Conservation (phyloP, 495 filamentous ascomycete genomes). For the Penicillium malachiteum region DNA sequence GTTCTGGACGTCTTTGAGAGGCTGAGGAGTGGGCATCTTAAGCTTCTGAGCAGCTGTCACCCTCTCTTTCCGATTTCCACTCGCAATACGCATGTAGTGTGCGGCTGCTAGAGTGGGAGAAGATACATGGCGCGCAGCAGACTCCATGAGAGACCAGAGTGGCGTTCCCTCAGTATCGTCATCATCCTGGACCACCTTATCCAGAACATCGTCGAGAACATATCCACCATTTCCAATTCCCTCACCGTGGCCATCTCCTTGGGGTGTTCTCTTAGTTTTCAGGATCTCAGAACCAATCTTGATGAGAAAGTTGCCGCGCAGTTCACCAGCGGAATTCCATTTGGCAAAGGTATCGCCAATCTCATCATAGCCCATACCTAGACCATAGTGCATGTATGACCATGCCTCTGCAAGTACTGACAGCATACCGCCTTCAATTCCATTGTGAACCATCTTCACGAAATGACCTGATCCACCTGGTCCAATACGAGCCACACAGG, state of each 20-base stretch:
- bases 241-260: slow-evolving; percentile 45
- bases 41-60: slow-evolving; percentile 45
- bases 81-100: slow-evolving; percentile 66
- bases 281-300: slow-evolving; percentile 65
- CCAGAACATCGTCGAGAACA: slow-evolving; percentile 64
- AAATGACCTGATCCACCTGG: slow-evolving; percentile 67
- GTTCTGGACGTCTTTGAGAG: slow-evolving; percentile 40
- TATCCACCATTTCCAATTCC: slow-evolving; percentile 35
- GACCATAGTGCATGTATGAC: slow-evolving; percentile 58
- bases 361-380: slow-evolving; percentile 61
- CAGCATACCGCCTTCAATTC: slow-evolving; percentile 73
- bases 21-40: slow-evolving; percentile 41
- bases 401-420: slow-evolving; percentile 62
- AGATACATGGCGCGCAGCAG: slow-evolving; percentile 60
- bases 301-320: slow-evolving; percentile 62
- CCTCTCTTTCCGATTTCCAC: slow-evolving; percentile 59
- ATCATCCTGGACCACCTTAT: slow-evolving; percentile 75
- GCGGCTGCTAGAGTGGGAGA: slow-evolving; percentile 63
- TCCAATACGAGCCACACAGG: slow-evolving; percentile 63
- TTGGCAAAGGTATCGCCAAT: slow-evolving; percentile 72
- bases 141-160: slow-evolving; percentile 63
- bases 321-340: slow-evolving; percentile 60
- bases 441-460: slow-evolving; percentile 79
- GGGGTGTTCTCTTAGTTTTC: slow-evolving; percentile 35
- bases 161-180: slow-evolving; percentile 69